Base-by-base conservation (phyloP, 2,329 filamentous ascomycete species). In the Aspergillus phoenicis region DNA sequence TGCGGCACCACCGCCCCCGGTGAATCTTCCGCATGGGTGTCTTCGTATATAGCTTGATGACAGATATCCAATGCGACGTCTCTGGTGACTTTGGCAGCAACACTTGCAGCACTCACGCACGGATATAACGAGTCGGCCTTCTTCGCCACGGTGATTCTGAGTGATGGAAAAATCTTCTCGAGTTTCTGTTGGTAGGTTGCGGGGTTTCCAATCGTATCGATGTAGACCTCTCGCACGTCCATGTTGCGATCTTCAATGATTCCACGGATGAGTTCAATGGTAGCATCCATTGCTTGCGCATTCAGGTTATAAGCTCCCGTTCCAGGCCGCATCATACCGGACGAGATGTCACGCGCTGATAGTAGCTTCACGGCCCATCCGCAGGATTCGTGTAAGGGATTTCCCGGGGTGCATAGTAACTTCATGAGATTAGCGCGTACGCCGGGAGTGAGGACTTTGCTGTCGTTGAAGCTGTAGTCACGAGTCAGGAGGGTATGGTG, bases 51-150 rank as follows among this genome's bases (percentile, higher is more conserved):
- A 5, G 80, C 78, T 59, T 85, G 81, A 71, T 91, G 94, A 45
- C 94, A 83, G 2, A 90, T 86, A 71, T 97, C 93, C 24, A 98
- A 83, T 5, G 93, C 93, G 1, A 90, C 90, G 78, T 99, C 95
- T 65, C 95, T 84, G 11, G 95, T 98, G 30, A 99, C 95, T 77
- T 99, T 99, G 57, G 95, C 95, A 75, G 91, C 96, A 2, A 99
- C 93, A 64, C 91, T 95, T 6, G 95, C 94, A 33, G 94, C 95
- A 69, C 91, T 96, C 57, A 98, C 95, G 73, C 90, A 94, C 1
- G 95, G 93, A 75, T 94, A 98, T 52, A 98, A 75, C 62, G 90
- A 92, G 75, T 99, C 94, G 3, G 95, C 94, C 81, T 98, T 98
- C 74, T 93, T 93, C 28, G 90, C 89, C 38, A 94, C 91, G 1